Evolutionary conservation across 108 stramenopile species (phyloP).

Genomic region (Nitzschia palea): DNA sequence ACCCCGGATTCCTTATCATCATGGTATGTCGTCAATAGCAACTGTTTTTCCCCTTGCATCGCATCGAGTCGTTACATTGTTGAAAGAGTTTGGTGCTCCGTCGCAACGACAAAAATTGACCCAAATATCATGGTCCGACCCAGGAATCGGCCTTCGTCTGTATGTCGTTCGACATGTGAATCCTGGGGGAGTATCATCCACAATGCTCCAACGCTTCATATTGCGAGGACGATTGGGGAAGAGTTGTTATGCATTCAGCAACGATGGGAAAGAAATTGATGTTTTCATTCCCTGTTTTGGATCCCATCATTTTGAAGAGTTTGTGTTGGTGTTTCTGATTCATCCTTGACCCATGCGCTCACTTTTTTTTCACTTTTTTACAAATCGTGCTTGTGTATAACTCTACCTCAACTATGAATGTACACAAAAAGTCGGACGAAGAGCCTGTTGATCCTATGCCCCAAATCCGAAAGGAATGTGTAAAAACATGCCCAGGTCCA

Average conservation of each 20-base stretch:
- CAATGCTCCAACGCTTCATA: no score
- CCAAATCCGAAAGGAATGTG: conserved; percentile 64
- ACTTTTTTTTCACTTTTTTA: neutral
- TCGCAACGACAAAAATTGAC: neutral
- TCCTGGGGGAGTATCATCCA: no score
- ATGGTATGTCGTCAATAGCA: neutral
- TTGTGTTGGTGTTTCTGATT: neutral
- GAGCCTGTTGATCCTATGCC: conserved; percentile 85
- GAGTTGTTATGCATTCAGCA: neutral
- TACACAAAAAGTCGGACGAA: conserved; percentile 42
- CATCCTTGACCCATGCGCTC: neutral
- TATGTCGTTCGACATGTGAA: no score
- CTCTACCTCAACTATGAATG: neutral
- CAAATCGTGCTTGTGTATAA: neutral
- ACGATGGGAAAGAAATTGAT: neutral
- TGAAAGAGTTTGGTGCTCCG: neutral
- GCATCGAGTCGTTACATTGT: neutral
- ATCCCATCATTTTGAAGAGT: neutral
- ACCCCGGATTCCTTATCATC: neutral
- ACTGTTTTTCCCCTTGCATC: no score
- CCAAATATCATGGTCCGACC: neutral
- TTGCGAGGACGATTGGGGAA: no score
- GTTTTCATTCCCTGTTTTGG: neutral
- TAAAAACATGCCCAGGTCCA: conserved; percentile 67
- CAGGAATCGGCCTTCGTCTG: neutral